A percentile compares a stretch with the other conserved stretches of the same genome.
These are phyloP conservation scores for Tolypocladium album DNA, from an alignment of 2,329 filamentous ascomycete species.

Conservation along the genomic window DNA sequence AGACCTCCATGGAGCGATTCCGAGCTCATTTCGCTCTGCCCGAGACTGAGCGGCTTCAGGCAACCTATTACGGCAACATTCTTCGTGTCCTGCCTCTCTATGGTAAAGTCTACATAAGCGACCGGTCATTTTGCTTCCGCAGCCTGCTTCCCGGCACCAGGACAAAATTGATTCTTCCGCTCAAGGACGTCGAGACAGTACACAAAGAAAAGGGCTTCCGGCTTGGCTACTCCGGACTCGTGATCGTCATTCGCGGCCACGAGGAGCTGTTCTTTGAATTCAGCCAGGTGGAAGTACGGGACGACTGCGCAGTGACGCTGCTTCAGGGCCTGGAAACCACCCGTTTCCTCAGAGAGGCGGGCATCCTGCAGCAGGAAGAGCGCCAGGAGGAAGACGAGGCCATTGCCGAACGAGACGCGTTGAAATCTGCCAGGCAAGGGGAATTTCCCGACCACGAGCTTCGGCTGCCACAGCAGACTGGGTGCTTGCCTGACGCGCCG, in stretches of 20 bases:
- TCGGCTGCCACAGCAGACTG: conserved; percentile 33
- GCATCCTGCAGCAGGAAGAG: conserved; percentile 56
- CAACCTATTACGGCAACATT: conserved; percentile 88
- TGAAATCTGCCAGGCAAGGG: conserved; percentile 60
- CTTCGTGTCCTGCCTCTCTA: conserved; percentile 84
- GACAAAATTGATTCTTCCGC: conserved; percentile 83
- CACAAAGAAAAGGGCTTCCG: conserved; percentile 93
- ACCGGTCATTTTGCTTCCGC: conserved; percentile 82
- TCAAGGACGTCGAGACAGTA: conserved; percentile 86
- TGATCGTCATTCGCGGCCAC: conserved; percentile 85
- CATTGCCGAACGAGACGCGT: conserved; percentile 67
- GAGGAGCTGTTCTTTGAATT: conserved; percentile 98
- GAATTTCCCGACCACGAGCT: conserved; percentile 40
- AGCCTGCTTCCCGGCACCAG: conserved; percentile 81
- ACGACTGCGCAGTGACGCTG: conserved; percentile 80
- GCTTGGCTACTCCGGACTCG: conserved; percentile 80
- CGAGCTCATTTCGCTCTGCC: conserved; percentile 86
- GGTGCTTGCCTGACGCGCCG: conserved; percentile 45
- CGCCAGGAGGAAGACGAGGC: conserved; percentile 62
- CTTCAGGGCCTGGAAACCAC: conserved; percentile 65
- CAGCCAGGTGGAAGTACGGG: conserved; percentile 60
- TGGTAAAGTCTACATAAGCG: conserved; percentile 91
- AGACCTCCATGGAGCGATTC: conserved; percentile 69
- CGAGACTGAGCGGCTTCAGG: conserved; percentile 68
- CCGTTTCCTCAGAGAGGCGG: conserved; percentile 60